Evolutionary conservation across 2,329 filamentous ascomycete genomes (phyloP), one percentile per base, ranked within the genome.

Genomic region (Neoascochyta sp.): DNA sequence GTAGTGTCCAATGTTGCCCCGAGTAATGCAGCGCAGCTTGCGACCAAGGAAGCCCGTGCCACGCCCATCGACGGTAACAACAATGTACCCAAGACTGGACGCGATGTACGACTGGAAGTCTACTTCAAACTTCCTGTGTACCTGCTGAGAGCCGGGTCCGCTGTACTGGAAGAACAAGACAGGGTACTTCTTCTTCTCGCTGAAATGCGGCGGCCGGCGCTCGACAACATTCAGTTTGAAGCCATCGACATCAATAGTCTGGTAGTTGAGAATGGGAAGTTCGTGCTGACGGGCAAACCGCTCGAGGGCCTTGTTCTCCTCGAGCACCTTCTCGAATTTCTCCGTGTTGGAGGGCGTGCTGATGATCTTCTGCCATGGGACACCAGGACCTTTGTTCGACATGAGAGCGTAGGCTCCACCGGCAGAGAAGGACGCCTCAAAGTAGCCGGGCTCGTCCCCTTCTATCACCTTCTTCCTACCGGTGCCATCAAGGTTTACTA

Each of bases 111-210:
- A 77, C 57, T 96, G 87, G 60, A 94, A 98, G 59, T 95, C 85
- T 36, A 98, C 79, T 7, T 62, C 64, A 66, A 95, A 98, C 33
- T 65, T 75, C 58, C 90, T 89, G 50, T 77, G 73, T 2, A 98
- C 92, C 6, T 76, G 77, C 60, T 98, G 93, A 11, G 88, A 95
- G n/a, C 84, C 86, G 0, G 92, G 92, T 0, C 92, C 92, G 14
- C 86, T 90, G 68, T 98, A 98, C 36, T 95, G 81, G 53, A 86
- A 83, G 71, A 98, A 98, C 4, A 98, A 75, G 1, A 98, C 88
- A 0, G 92, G 92, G 50, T 98, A 96, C 56, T 84, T 80, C 65
- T 85, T 89, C 50, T 79, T 80, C 11, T 78, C 70, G 59, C 88
- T 76, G 57, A 96, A 98, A 63, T 95, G 83, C 1, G 89, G 84